Evolutionary conservation across 177 flowering plant species (phyloP).

Genomic region (Vitis hybrid): DNA sequence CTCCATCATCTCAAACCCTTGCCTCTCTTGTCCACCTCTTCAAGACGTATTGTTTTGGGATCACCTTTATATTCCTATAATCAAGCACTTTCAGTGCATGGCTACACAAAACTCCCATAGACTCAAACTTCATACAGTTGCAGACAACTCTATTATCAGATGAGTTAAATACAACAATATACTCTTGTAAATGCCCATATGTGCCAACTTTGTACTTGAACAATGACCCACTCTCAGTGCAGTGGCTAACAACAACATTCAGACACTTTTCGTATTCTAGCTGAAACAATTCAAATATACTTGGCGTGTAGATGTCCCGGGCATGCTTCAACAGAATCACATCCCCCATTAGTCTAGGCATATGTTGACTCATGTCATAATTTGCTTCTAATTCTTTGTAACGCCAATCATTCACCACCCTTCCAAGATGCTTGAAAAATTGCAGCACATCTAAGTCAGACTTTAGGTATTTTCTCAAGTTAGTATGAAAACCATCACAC

Average conservation of each 20-base stretch:
- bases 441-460: conserved; percentile 16
- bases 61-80: conserved; percentile 24
- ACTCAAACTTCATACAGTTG: conserved; percentile 38
- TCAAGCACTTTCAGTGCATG: conserved; percentile 43
- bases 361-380: conserved; percentile 23
- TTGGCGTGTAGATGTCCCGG: conserved; percentile 30
- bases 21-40: conserved; percentile 40
- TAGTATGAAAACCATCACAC: conserved; percentile 16
- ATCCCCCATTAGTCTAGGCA: conserved; percentile 30
- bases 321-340: conserved; percentile 32
- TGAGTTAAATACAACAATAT: conserved; percentile 18
- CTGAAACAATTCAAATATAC: conserved; percentile 33
- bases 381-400: conserved; percentile 32
- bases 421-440: conserved; percentile 29
- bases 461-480: conserved; percentile 20
- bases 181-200: conserved; percentile 22
- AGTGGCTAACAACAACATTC: conserved; percentile 14
- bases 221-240: conserved; percentile 14
- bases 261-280: conserved; percentile 29
- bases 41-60: conserved; percentile 30
- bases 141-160: conserved; percentile 23
- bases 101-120: conserved; percentile 35
- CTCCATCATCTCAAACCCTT: conserved; percentile 12
- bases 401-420: conserved; percentile 28
- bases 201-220: conserved; percentile 30